Base-by-base conservation (phyloP, 2,329 filamentous ascomycete species). In the Fusarium keratoplasticum region DNA sequence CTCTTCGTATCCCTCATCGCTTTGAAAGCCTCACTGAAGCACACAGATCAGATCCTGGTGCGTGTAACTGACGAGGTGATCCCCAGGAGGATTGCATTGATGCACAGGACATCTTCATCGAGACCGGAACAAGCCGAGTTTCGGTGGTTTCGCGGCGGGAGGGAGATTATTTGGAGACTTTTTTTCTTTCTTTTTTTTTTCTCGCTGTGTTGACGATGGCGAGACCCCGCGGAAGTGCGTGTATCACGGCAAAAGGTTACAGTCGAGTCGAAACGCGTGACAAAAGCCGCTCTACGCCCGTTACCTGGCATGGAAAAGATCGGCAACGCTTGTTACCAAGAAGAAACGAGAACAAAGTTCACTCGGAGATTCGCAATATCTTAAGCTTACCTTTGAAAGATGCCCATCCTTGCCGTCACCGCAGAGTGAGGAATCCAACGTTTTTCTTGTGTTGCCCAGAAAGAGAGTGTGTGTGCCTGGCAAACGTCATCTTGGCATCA, bases 311-410 rank as follows among this genome's bases (percentile, higher is more conserved):
- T 25, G 65, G 72, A 52, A 27, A 66, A 59, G 65, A 74, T 74
- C 72, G 60, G 64, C 70, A 42, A 47, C 65, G 33, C 40, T 64
- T 55, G 47, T 36, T 60, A n/a, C 36, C 33, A 44, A 59, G 52
- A 68, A 33, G 62, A 52, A 54, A 47, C 13, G 61, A 61, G 42
- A 52, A 68, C 60, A 52, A 60, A 60, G 67, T 42, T 36, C 57
- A 38, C 44, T 73, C 71, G 71, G 67, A 71, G 62, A 73, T 67
- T 73, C 67, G 61, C 66, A 73, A 59, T 70, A 42, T 69, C 75
- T 77, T 77, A 77, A 77, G 75, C 75, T 77, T 77, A 77, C 73
- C 60, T 71, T 54, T 16, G 58, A 74, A 66, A 55, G 60, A 71
- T 71, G 66, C 61, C 61, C 70, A 71, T 68, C 75, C 75, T 67